Evolutionary conservation across 2,329 filamentous ascomycete species (phyloP), one percentile per base, ranked within the genome.

Genomic region (Acarospora socialis): DNA sequence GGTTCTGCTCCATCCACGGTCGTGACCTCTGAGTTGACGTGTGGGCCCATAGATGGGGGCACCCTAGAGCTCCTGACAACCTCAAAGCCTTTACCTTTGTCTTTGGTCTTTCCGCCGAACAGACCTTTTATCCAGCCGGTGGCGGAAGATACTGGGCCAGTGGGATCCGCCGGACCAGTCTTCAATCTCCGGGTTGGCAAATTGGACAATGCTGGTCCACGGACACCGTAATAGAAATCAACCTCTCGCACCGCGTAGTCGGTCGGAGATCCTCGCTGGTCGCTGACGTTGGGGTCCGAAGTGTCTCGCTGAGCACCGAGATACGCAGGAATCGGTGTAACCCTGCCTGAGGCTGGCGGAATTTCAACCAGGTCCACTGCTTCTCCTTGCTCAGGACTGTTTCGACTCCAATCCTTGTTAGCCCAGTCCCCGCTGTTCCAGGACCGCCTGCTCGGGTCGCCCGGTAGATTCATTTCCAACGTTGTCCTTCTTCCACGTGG

Each of bases 51-150:
- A n/a, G n/a, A n/a, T 5, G 80, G 77, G 2, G 84, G 84, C 61
- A 90, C 84, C 34, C 86, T 72, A 5, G 83, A 73, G 51, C 86
- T 94, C 47, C 90, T 66, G 10, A 98, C 87, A 4, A 98, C 90
- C 53, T 95, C 90, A 44, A 98, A 98, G 0, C 90, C 90, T 55
- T 95, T 95, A 43, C 78, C 77, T 55, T 92, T 92, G 43, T 94
- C 87, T 50, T 93, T 94, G 5, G 76, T 83, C 58, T 92, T 92
- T 10, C 78, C 80, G 8, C 76, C 77, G 36, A 93, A 70, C 4
- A 93, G 51, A 32, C 67, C 70, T 44, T 81, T 77, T 53, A 95
- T 73, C 84, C 87, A 98, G 4, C 83, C 82, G 0, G 81, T 79
- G 0, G 90, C 87, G 5, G 81, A 87, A 2, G 83, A 80, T 13